These are phyloP conservation scores for Monosporascus sp. DNA, from an alignment of 2,329 filamentous ascomycete species.

Conservation along the genomic window DNA sequence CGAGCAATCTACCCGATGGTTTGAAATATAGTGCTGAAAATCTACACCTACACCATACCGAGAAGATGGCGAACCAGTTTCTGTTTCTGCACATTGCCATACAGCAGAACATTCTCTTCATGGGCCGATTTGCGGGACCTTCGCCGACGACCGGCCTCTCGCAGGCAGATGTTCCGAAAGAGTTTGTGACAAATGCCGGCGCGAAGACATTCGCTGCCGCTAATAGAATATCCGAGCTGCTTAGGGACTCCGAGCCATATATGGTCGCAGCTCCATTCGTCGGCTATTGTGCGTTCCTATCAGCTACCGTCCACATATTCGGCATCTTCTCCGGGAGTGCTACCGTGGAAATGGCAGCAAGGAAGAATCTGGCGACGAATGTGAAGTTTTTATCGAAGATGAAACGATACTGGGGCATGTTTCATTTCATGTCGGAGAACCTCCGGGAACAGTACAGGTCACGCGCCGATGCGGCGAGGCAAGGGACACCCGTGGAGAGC, in stretches of 20 bases:
- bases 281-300: slow-evolving; percentile 89
- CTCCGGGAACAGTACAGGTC: slow-evolving; percentile 81
- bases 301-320: slow-evolving; percentile 89
- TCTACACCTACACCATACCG: slow-evolving; percentile 74
- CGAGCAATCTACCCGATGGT: slow-evolving; percentile 59
- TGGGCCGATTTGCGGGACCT: slow-evolving; percentile 81
- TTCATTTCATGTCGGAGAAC: slow-evolving; percentile 92
- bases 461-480: slow-evolving; percentile 74
- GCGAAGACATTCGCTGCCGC: slow-evolving; percentile 77
- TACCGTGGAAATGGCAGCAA: slow-evolving; percentile 68
- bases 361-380: slow-evolving; percentile 79
- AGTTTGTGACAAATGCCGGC: slow-evolving; percentile 71
- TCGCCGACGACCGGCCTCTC: slow-evolving; percentile 55
- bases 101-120: slow-evolving; percentile 84
- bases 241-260: slow-evolving; percentile 74
- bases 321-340: slow-evolving; percentile 84
- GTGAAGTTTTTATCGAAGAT: slow-evolving; percentile 88
- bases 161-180: slow-evolving; percentile 65
- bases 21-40: slow-evolving; percentile 78
- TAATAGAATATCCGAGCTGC: slow-evolving; percentile 76
- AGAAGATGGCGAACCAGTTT: slow-evolving; percentile 85
- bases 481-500: slow-evolving; percentile 51
- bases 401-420: slow-evolving; percentile 98
- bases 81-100: slow-evolving; percentile 85
- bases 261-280: slow-evolving; percentile 86